Conservation (phyloP, 345 rosid genomes). For the Syzygium aromaticum region DNA sequence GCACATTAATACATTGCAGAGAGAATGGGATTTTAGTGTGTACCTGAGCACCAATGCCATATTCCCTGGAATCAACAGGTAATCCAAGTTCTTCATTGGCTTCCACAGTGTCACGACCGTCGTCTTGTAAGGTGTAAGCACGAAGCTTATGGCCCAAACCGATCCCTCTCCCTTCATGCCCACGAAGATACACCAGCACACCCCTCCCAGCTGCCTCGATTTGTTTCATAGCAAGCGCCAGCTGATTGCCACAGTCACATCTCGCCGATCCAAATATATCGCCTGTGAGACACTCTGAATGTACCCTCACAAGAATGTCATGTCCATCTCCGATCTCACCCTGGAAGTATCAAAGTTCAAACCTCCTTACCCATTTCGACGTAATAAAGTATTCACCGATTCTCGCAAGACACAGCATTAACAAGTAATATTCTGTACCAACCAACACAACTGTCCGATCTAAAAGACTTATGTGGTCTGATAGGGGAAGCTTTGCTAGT, state of each 20-base stretch:
- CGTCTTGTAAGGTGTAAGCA: slow-evolving; percentile 62
- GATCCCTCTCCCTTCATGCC: slow-evolving; percentile 87
- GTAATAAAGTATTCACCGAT: not conserved
- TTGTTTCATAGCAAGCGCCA: slow-evolving; percentile 75
- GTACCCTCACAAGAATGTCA: slow-evolving; percentile 81
- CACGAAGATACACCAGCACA: slow-evolving; percentile 82
- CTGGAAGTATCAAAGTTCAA: slow-evolving; percentile 16
- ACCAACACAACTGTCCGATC: not conserved
- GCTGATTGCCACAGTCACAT: slow-evolving; percentile 68
- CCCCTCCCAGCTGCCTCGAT: slow-evolving; percentile 77
- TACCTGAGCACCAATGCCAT: slow-evolving; percentile 93
- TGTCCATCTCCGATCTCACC: slow-evolving; percentile 73
- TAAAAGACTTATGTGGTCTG: not conserved
- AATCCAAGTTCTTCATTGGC: slow-evolving; percentile 57
- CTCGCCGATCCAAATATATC: slow-evolving; percentile 86
- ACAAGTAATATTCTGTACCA: not conserved
- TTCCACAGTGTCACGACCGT: slow-evolving; percentile 55
- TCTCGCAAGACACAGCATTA: not conserved
- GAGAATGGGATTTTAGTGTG: not conserved
- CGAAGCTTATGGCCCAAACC: slow-evolving; percentile 83
- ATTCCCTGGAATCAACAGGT: slow-evolving; percentile 80
- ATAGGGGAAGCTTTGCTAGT: not conserved
- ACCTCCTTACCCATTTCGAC: not conserved
- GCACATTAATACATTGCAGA: not conserved
- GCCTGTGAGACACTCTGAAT: slow-evolving; percentile 90